Percentiles rank a stretch among this genome's conserved stretches.
phyloP scores from a whole-genome alignment of 306 rosid species.

The Trichosanthes truncata region DNA sequence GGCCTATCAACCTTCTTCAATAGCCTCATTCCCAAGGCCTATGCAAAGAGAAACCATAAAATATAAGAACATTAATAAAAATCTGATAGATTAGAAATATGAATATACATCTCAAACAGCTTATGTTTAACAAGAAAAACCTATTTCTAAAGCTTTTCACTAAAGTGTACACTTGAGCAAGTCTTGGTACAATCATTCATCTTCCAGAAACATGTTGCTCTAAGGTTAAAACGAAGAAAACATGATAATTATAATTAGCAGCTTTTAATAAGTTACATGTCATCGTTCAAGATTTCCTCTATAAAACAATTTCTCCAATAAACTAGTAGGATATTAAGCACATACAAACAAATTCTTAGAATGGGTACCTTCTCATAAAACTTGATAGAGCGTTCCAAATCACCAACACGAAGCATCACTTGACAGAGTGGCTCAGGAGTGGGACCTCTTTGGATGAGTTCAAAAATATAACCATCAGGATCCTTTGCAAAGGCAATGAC shows the following conservation, averaged over 20 bases:
- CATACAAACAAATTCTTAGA: background rate
- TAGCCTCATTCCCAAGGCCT: slow-evolving; percentile 81
- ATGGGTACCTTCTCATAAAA: slow-evolving; percentile 77
- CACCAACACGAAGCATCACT: slow-evolving; percentile 97
- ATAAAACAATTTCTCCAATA: background rate
- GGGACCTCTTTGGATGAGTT: slow-evolving; percentile 66
- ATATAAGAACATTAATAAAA: background rate
- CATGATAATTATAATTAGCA: background rate
- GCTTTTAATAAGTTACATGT: background rate
- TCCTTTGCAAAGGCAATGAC: slow-evolving; percentile 84
- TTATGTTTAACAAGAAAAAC: background rate
- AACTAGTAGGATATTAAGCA: background rate
- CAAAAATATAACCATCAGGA: slow-evolving; percentile 87
- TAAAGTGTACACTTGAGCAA: background rate
- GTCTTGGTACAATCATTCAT: background rate
- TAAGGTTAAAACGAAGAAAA: background rate
- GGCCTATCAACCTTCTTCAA: slow-evolving; percentile 73
- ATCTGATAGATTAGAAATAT: background rate
- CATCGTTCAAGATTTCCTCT: background rate
- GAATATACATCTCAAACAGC: background rate
- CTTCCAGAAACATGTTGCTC: background rate
- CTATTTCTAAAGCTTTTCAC: background rate
- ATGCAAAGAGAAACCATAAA: slow-evolving; percentile 18
- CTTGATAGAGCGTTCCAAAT: slow-evolving; percentile 74
- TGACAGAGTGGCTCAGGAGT: slow-evolving; percentile 88